Percentiles rank a stretch among this genome's conserved stretches.
Conservation (phyloP, 108 stramenopile species). For the Licmophora abbreviata region DNA sequence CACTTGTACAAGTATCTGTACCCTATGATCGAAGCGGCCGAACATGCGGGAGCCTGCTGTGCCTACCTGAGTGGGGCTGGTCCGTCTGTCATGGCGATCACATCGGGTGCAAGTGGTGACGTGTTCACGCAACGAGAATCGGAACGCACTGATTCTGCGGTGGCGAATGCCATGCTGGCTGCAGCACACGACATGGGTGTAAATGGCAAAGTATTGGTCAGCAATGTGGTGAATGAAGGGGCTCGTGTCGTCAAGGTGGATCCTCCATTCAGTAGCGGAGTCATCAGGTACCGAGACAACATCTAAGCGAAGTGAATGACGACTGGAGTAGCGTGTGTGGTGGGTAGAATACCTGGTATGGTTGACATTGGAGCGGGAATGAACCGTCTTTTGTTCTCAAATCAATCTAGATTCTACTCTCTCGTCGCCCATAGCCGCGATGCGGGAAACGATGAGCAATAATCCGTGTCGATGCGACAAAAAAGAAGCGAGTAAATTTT, state of each 20-base stretch:
- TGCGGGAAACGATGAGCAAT: too few relatives aligned
- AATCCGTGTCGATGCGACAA: too few relatives aligned
- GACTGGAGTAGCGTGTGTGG: neutral
- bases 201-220: conserved; percentile 73
- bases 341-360: too few relatives aligned
- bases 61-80: conserved; percentile 94
- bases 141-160: conserved; percentile 88
- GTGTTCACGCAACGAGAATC: conserved; percentile 95
- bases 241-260: conserved; percentile 77
- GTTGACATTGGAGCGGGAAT: too few relatives aligned
- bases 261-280: conserved; percentile 77
- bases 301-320: conserved; percentile 31
- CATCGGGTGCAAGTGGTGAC: conserved; percentile 93
- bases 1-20: conserved; percentile 89
- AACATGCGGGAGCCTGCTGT: conserved; percentile 89
- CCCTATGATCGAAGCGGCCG: conserved; percentile 92
- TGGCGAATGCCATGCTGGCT: conserved; percentile 93
- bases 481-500: too few relatives aligned
- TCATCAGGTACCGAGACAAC: conserved; percentile 78
- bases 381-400: too few relatives aligned
- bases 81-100: conserved; percentile 96
- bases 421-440: too few relatives aligned
- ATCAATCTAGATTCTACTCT: too few relatives aligned
- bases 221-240: conserved; percentile 70
- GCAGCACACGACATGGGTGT: conserved; percentile 72